Percentiles rank a stretch among this genome's conserved stretches.
Evolutionary conservation across 192 early-diverging fungal species (phyloP).

Genomic region (Umbelopsis vinacea): DNA sequence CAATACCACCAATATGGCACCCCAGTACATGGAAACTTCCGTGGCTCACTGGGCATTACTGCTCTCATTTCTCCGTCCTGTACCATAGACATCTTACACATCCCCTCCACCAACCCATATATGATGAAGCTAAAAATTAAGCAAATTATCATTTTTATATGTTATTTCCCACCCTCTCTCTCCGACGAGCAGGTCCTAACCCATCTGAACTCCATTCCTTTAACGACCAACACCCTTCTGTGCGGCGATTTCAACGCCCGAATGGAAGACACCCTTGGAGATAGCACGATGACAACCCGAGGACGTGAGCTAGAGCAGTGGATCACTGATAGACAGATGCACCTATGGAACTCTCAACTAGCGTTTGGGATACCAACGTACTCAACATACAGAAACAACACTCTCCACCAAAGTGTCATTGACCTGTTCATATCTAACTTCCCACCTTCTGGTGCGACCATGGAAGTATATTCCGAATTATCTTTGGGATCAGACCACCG

Average conservation of each 20-base stretch:
- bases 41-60: slow-evolving; percentile 22
- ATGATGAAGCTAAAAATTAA: neutral
- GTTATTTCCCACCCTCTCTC: slow-evolving; percentile 31
- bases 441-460: neutral
- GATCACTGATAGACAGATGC: slow-evolving; percentile 1
- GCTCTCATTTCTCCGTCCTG: slow-evolving; percentile 18
- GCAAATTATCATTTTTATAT: neutral
- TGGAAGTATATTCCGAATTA: neutral
- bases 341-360: neutral
- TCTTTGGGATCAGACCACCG: slow-evolving; percentile 22
- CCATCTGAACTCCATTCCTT: slow-evolving; percentile 17
- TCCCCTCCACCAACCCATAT: too few relatives aligned
- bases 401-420: slow-evolving; percentile 16
- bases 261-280: slow-evolving; percentile 2
- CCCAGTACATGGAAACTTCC: neutral
- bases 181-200: neutral
- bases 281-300: neutral
- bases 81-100: neutral
- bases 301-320: neutral
- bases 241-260: slow-evolving; percentile 33
- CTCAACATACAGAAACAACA: neutral
- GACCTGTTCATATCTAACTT: slow-evolving; percentile 24
- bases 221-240: slow-evolving; percentile 13
- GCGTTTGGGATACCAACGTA: slow-evolving; percentile 21
- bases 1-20: slow-evolving; percentile 23